Conservation (phyloP, 495 filamentous ascomycete genomes). For the Letharia lupina region DNA sequence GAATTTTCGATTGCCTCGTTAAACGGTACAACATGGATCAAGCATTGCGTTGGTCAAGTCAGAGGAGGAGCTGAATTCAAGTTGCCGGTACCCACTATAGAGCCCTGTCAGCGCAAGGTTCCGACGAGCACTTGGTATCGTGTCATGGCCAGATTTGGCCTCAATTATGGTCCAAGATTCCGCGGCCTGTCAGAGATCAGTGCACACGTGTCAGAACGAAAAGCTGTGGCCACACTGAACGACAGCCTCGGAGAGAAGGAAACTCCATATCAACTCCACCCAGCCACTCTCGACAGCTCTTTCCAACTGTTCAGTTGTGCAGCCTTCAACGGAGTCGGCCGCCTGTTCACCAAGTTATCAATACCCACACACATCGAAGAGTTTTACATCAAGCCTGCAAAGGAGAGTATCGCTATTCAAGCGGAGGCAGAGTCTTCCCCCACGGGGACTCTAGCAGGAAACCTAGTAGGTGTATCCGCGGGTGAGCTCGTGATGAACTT, state of each 20-base stretch:
- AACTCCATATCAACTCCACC: constrained; percentile 13
- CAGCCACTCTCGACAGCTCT: constrained; percentile 3
- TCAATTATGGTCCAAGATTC: constrained; percentile 24
- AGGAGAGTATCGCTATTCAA: not conserved
- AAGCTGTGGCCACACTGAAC: constrained; percentile 29
- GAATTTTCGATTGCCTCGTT: constrained; percentile 39
- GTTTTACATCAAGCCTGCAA: constrained; percentile 6
- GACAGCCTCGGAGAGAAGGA: not conserved
- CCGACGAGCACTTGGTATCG: constrained; percentile 2
- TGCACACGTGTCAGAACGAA: constrained; percentile 8
- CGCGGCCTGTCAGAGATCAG: constrained; percentile 10
- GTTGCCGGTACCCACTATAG: not conserved
- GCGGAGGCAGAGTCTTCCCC: constrained; percentile 1
- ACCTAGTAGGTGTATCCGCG: not conserved
- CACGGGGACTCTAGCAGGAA: not conserved
- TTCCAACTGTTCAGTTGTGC: constrained; percentile 11
- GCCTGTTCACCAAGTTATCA: constrained; percentile 3
- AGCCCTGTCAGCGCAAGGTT: constrained; percentile 4
- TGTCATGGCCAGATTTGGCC: not conserved
- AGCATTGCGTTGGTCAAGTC: constrained; percentile 37
- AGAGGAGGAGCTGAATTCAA: not conserved
- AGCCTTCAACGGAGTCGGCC: not conserved
- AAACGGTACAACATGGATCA: constrained; percentile 34
- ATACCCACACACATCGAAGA: constrained; percentile 12
- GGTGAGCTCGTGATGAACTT: constrained; percentile 1